Evolutionary conservation across 208 protist genomes (phyloP).

Genomic region (Leishmania braziliensis): DNA sequence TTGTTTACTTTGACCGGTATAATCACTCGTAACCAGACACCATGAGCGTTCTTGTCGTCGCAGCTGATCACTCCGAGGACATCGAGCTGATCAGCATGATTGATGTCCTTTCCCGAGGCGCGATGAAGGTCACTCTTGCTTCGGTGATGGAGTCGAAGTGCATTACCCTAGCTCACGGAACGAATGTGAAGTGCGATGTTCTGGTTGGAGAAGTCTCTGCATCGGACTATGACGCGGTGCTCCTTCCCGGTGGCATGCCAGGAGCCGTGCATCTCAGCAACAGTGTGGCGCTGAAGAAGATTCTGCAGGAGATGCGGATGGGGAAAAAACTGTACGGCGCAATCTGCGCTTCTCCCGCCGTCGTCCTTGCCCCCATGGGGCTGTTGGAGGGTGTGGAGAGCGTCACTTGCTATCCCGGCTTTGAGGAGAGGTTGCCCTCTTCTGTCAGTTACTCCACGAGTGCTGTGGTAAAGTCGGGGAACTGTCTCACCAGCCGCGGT

Average conservation of each 20-base stretch:
- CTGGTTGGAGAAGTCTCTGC: constrained; percentile 68
- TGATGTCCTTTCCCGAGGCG: constrained; percentile 77
- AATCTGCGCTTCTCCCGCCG: constrained; percentile 82
- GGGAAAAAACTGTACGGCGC: constrained; percentile 80
- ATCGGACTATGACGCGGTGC: constrained; percentile 68
- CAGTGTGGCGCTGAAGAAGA: constrained; percentile 61
- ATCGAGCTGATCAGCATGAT: constrained; percentile 88
- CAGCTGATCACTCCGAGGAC: constrained; percentile 84
- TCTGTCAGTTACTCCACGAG: constrained; percentile 49
- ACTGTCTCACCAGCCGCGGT: constrained; percentile 85
- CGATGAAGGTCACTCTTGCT: constrained; percentile 73
- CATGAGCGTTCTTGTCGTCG: constrained; percentile 81
- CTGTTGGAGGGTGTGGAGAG: constrained; percentile 74
- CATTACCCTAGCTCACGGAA: constrained; percentile 67
- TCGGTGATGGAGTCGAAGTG: constrained; percentile 70
- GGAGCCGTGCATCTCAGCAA: constrained; percentile 74
- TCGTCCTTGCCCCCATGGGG: constrained; percentile 68
- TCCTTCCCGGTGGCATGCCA: constrained; percentile 81
- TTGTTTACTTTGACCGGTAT: not conserved
- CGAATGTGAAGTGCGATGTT: constrained; percentile 58
- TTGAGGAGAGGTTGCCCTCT: constrained; percentile 77
- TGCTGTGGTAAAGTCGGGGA: constrained; percentile 75
- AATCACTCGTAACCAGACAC: constrained; percentile 1
- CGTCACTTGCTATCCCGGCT: constrained; percentile 77
- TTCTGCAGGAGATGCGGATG: constrained; percentile 59